These are phyloP conservation scores for Mycena sp. DNA, from an alignment of 1,284 basidiomycete genomes.

Conservation along the genomic window DNA sequence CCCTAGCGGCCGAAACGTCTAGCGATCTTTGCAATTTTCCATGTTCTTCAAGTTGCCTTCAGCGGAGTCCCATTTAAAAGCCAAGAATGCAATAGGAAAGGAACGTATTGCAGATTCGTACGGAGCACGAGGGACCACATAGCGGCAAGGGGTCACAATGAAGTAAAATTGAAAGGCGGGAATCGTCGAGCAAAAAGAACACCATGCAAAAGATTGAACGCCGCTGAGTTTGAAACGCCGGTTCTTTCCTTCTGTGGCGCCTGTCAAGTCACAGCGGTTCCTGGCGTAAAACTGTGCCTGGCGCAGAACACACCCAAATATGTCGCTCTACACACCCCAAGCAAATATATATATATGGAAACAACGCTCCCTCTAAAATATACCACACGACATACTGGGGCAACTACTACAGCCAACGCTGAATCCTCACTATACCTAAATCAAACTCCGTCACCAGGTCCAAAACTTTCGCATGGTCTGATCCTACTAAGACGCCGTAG, in stretches of 20 bases:
- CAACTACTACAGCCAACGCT: background rate
- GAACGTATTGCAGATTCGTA: conserved; percentile 12
- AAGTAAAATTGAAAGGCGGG: conserved; percentile 10
- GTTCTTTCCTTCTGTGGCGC: too few relatives aligned
- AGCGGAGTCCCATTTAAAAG: too few relatives aligned
- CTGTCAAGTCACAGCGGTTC: too few relatives aligned
- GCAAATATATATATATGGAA: background rate
- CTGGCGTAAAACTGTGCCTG: too few relatives aligned
- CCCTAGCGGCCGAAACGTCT: too few relatives aligned
- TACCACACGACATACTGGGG: background rate
- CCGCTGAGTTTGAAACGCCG: conserved; percentile 2
- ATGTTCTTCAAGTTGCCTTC: too few relatives aligned
- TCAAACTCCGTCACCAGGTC: conserved; percentile 18
- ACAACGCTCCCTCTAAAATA: too few relatives aligned
- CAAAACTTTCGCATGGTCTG: conserved; percentile 13
- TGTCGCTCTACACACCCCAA: too few relatives aligned
- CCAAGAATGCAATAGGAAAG: conserved; percentile 19
- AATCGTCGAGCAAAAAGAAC: conserved; percentile 1
- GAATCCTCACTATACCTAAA: conserved; percentile 7
- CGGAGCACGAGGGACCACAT: conserved; percentile 8
- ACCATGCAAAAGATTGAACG: conserved; percentile 12
- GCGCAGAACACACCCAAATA: too few relatives aligned
- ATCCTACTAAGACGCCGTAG: conserved; percentile 10
- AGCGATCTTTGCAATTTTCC: too few relatives aligned
- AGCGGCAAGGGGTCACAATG: conserved; percentile 13